Conservation (phyloP, 352 stramenopile genomes). For the Phytophthora uliginosa region DNA sequence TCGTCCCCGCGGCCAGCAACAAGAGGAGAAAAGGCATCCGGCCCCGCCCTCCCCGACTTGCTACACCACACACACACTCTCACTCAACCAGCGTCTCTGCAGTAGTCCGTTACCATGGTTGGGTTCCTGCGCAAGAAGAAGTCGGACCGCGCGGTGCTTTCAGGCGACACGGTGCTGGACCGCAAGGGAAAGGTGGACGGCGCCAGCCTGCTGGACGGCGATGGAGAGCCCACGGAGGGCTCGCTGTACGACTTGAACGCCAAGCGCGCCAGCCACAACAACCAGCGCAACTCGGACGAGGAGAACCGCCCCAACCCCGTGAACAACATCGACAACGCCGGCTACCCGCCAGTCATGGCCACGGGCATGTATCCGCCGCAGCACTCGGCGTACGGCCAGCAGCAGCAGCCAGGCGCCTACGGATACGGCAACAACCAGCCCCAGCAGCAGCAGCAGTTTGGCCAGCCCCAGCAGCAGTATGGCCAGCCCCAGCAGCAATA, state of each 20-base stretch:
- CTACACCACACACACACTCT: conserved; percentile 13
- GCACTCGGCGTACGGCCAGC: conserved; percentile 54
- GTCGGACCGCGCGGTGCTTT: conserved; percentile 75
- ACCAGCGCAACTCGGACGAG: conserved; percentile 69
- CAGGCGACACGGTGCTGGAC: conserved; percentile 79
- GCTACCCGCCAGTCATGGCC: conserved; percentile 58
- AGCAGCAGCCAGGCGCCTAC: conserved; percentile 37
- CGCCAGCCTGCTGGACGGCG: conserved; percentile 83
- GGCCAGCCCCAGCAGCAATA: conserved; percentile 33
- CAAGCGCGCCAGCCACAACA: conserved; percentile 45
- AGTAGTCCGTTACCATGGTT: conserved; percentile 51
- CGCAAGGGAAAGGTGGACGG: conserved; percentile 89
- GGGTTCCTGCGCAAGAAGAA: conserved; percentile 91
- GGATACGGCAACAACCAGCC: conserved; percentile 33
- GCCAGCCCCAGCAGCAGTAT: conserved; percentile 36
- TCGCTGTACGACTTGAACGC: conserved; percentile 78
- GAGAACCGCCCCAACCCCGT: conserved; percentile 54
- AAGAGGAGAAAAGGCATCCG: neutral
- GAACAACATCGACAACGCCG: conserved; percentile 25
- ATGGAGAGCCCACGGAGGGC: conserved; percentile 78
- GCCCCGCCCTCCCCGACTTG: conserved; percentile 4
- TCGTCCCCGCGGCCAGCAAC: conserved; percentile 29
- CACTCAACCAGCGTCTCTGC: conserved; percentile 7
- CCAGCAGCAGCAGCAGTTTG: conserved; percentile 28
- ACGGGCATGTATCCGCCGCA: conserved; percentile 64